phyloP scores from a whole-genome alignment of 1,284 basidiomycete genomes.

The Kwoniella shivajii region DNA sequence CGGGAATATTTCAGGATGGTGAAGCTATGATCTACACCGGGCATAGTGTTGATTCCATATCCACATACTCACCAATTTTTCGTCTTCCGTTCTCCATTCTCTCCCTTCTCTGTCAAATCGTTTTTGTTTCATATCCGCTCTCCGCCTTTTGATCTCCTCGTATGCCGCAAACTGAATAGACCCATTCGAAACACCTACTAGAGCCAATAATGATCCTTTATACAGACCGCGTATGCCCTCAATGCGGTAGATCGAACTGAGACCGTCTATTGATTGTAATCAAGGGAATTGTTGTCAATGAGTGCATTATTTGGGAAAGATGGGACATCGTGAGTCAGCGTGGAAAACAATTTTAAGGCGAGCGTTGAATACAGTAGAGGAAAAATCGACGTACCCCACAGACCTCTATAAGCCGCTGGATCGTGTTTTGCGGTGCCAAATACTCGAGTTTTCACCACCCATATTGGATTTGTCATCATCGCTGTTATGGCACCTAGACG shows the following conservation, averaged over 20 bases:
- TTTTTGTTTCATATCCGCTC: conserved; percentile 72
- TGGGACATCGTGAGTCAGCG: no score
- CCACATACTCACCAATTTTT: conserved; percentile 73
- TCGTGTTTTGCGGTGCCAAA: conserved; percentile 76
- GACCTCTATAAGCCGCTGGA: conserved; percentile 71
- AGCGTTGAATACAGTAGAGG: no score
- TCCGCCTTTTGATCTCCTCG: conserved; percentile 91
- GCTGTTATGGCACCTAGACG: conserved; percentile 86
- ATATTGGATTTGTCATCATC: conserved; percentile 94
- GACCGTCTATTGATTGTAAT: conserved; percentile 64
- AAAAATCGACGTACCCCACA: conserved; percentile 66
- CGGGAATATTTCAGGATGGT: no score
- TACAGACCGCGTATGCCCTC: conserved; percentile 84
- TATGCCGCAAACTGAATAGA: conserved; percentile 96
- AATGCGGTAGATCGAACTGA: conserved; percentile 65
- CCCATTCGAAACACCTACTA: conserved; percentile 93
- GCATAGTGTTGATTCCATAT: not conserved
- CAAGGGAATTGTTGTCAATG: not conserved
- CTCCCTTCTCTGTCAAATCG: conserved; percentile 64
- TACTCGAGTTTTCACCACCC: conserved; percentile 98
- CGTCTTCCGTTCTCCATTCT: conserved; percentile 69
- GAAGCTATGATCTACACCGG: no score
- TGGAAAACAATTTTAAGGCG: no score
- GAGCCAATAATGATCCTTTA: conserved; percentile 82
- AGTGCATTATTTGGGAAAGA: no score